Percentiles rank a stretch among this genome's conserved stretches.
These are phyloP conservation scores for Nymphaea colorata DNA, from an alignment of 164 flowering plant species.

Conservation along the genomic window DNA sequence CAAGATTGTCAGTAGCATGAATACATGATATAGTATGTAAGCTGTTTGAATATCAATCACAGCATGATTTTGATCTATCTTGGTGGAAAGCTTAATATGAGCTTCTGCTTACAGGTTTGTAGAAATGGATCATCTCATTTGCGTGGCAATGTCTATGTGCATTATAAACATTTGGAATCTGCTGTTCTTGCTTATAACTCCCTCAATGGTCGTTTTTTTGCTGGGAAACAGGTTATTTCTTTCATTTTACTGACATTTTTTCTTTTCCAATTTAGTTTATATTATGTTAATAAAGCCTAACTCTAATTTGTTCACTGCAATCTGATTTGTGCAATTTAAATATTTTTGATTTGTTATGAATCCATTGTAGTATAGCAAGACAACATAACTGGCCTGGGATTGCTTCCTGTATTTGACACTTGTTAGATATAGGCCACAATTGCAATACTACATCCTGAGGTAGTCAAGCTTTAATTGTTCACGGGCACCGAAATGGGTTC, in stretches of 20 bases:
- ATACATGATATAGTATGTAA: not conserved
- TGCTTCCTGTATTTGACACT: too few species aligned
- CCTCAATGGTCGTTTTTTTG: constrained; percentile 79
- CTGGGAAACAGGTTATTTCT: constrained; percentile 78
- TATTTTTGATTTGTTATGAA: too few species aligned
- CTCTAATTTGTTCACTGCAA: too few species aligned
- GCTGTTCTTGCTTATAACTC: constrained; percentile 63
- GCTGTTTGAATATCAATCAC: not conserved
- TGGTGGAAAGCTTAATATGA: not conserved
- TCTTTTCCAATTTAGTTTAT: not conserved
- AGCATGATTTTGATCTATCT: too few species aligned
- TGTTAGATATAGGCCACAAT: too few species aligned
- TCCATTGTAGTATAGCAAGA: too few species aligned
- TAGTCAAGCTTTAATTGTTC: too few species aligned
- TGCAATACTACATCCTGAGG: too few species aligned
- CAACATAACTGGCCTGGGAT: too few species aligned
- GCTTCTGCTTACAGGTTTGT: constrained; percentile 50
- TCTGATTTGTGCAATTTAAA: too few species aligned
- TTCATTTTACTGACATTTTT: not conserved
- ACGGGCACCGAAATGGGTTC: too few species aligned
- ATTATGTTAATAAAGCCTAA: too few species aligned
- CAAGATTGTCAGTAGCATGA: not conserved
- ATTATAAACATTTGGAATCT: constrained; percentile 69
- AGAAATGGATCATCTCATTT: constrained; percentile 83
- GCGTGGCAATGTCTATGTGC: constrained; percentile 95